phyloP scores from a whole-genome alignment of 2,329 filamentous ascomycete species.

The Ophiocordyceps camponoti-floridani region DNA sequence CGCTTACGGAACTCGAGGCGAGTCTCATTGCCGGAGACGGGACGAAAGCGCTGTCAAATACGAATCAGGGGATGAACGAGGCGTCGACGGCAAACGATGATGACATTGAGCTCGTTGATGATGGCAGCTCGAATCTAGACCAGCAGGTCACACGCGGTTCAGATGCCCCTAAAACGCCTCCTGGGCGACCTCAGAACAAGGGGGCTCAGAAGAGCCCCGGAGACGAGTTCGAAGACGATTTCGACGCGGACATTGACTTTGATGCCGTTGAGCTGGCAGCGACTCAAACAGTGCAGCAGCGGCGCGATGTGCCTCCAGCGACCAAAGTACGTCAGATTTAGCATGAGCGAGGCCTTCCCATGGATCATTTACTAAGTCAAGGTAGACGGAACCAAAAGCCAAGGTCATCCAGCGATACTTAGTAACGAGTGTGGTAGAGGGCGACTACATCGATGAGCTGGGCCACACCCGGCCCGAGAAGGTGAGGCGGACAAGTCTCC shows the following conservation, averaged over 20 bases:
- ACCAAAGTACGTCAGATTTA: constrained; percentile 19
- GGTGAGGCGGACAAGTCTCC: constrained; percentile 23
- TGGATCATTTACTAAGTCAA: constrained; percentile 39
- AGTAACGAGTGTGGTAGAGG: constrained; percentile 55
- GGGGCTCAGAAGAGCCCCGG: constrained; percentile 5
- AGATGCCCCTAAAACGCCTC: background rate
- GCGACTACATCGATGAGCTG: constrained; percentile 45
- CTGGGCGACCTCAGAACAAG: background rate
- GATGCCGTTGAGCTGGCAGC: constrained; percentile 58
- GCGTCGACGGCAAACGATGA: background rate
- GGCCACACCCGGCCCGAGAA: constrained; percentile 50
- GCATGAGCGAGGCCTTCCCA: constrained; percentile 3
- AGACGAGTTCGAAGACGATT: constrained; percentile 22
- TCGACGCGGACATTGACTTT: constrained; percentile 60
- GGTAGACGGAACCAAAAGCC: constrained; percentile 47
- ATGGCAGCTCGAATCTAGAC: background rate
- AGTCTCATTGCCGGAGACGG: constrained; percentile 12
- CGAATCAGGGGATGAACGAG: background rate
- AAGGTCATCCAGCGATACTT: constrained; percentile 77
- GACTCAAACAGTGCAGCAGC: constrained; percentile 40
- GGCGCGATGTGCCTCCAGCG: constrained; percentile 3
- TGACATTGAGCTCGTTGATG: background rate
- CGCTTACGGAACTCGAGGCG: constrained; percentile 34
- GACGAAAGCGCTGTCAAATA: background rate
- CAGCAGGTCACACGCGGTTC: background rate